Base-by-base conservation (phyloP, 2,329 filamentous ascomycete species). In the Emydomyces testavorans region DNA sequence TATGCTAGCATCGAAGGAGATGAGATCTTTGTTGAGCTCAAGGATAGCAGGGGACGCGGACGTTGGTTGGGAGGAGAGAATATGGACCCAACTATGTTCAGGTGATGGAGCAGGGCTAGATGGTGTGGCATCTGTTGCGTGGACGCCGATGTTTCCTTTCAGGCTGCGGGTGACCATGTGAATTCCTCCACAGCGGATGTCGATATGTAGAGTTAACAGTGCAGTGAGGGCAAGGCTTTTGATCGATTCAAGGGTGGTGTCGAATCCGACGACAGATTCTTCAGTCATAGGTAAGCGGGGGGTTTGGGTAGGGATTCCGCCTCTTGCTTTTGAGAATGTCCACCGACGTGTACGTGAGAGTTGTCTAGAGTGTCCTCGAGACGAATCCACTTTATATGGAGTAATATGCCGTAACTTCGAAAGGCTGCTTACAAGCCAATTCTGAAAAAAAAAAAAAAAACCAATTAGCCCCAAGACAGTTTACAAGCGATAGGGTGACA, bases 351-450 rank as follows among this genome's bases (percentile, higher is more conserved):
- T 16, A 50, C 83, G 78, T 24, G 65, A 62, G 8, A 62, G 57
- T 24, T 58, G 63, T 36, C 57, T 76, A 64, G 61, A 53, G 51
- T 73, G 65, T 49, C 61, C 63, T 21, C 60, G 65, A 48, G 60
- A 68, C 26, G 79, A 79, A 63, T 87, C 79, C 31, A 78, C 77
- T 76, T 74, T 28, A 85, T 89, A 58, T 94, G 76, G 73, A 16
- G 85, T 90, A 58, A 95, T 87, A 60, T 90, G 82, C 35, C 92
- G 79, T 46, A 98, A 73, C 49, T 85, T 75, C n/a, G 75, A 71
- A 35, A 94, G 80, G 67, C 90, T 92, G 56, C 82, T 82, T 16
- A 85, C 81, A 29, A 98, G 78, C 92, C 92, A 98, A 71, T 93
- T 92, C 70, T 72, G 50, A 41, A 36, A 18, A 5, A 29, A 32